Percentiles rank a stretch among this genome's conserved stretches.
Evolutionary conservation across 2,329 filamentous ascomycete species (phyloP).

Genomic region (Apiospora saccharicola): DNA sequence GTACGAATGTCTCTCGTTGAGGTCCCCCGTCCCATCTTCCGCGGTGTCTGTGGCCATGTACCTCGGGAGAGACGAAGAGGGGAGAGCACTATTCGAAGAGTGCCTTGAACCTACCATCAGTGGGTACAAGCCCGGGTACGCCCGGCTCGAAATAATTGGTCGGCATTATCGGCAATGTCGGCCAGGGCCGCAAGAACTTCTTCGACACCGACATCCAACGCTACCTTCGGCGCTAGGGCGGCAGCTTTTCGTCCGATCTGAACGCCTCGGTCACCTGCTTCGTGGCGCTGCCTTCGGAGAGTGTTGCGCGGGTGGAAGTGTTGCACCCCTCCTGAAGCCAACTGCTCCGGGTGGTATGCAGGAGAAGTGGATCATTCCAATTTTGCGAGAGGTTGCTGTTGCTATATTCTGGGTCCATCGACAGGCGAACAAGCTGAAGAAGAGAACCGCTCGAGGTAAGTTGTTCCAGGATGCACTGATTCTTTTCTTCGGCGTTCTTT

Average conservation of each 20-base stretch:
- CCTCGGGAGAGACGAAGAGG: no score
- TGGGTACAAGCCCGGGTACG: no score
- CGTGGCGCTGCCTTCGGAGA: constrained; percentile 79
- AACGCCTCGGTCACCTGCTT: constrained; percentile 73
- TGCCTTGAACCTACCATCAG: no score
- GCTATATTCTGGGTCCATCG: constrained; percentile 73
- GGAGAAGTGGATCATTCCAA: constrained; percentile 76
- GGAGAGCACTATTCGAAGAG: no score
- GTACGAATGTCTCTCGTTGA: neutral
- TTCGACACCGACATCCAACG: constrained; percentile 63
- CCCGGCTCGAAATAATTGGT: constrained; percentile 46
- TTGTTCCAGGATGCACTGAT: neutral
- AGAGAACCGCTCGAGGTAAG: neutral
- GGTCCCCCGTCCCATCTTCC: constrained; percentile 52
- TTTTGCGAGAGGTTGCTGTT: constrained; percentile 70
- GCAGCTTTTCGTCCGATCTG: constrained; percentile 63
- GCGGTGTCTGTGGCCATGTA: constrained; percentile 42
- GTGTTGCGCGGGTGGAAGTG: constrained; percentile 84
- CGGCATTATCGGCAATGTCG: constrained; percentile 65
- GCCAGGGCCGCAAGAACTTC: constrained; percentile 44
- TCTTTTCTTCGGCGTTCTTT: neutral
- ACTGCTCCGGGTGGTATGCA: constrained; percentile 69
- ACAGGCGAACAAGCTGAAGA: constrained; percentile 63
- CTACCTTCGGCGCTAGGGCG: constrained; percentile 73
- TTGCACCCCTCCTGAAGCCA: constrained; percentile 75